Evolutionary conservation across 1,139 yeast species (phyloP).

Genomic region (Hemisphaericaspora lyxosophila): DNA sequence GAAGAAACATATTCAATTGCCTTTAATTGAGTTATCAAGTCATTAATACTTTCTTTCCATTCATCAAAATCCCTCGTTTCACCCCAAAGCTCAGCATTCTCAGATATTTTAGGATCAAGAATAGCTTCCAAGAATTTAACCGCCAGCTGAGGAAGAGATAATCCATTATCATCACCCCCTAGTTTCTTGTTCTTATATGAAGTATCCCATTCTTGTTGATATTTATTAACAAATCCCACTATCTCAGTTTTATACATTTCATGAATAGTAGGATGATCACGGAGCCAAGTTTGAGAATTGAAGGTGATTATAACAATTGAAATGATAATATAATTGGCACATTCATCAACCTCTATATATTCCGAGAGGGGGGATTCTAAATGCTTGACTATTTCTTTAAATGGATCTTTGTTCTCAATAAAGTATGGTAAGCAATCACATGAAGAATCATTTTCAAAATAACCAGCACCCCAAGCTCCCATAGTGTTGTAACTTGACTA

Average conservation of each 20-base stretch:
- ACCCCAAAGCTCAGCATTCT: constrained; percentile 12
- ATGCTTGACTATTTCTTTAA: constrained; percentile 3
- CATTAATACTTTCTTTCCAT: constrained; percentile 7
- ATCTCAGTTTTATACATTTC: constrained; percentile 7
- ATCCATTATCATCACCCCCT: background rate
- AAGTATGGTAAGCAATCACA: constrained; percentile 13
- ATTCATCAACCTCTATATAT: constrained; percentile 14
- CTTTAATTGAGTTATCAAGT: constrained; percentile 6
- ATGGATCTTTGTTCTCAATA: constrained; percentile 7
- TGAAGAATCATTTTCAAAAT: constrained; percentile 17
- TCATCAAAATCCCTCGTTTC: constrained; percentile 9
- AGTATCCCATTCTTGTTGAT: constrained; percentile 7
- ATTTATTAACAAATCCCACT: constrained; percentile 3
- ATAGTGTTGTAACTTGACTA: too few relatives aligned
- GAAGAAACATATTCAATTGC: background rate
- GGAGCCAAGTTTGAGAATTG: constrained; percentile 5
- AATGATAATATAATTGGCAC: constrained; percentile 8
- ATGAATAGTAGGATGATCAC: background rate
- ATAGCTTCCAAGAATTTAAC: constrained; percentile 4
- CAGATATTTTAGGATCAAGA: constrained; percentile 9
- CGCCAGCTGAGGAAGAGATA: background rate
- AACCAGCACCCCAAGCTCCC: constrained; percentile 19
- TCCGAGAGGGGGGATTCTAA: constrained; percentile 4
- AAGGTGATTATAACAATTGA: constrained; percentile 11
- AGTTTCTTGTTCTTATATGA: constrained; percentile 1